Base-by-base conservation (phyloP, 2,329 filamentous ascomycete species). In the Diaporthe ampelina region DNA sequence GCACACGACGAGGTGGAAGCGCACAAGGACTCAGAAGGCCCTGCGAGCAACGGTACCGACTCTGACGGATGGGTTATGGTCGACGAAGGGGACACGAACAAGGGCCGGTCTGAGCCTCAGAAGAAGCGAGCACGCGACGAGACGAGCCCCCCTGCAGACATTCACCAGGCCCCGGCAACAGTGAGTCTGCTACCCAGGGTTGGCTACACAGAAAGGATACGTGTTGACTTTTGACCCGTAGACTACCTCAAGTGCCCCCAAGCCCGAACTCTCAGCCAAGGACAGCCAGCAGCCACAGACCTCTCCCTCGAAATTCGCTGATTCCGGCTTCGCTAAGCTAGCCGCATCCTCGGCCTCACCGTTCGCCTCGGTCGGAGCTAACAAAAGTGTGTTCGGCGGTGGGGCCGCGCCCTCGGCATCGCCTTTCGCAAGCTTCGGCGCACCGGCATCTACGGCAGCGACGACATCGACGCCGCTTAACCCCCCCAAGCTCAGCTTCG, bases 241-340 rank as follows among this genome's bases (percentile, higher is more conserved):
- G 78, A 73, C 73, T 40, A 76, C 76, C 26, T 52, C 78, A 45
- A 78, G 77, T 73, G 74, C 78, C 24, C 80, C 37, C 45, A 80
- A 61, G 76, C 77, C 58, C 13, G 76, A 77, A 35, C 73, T 78
- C 65, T 75, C 76, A 74, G 75, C 75, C 72, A 80, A 77, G 79
- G 81, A 82, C 67, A 81, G 81, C 67, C 82, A 79, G 58, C 76
- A 75, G 40, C 75, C 77, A 48, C 80, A 81, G 69, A 88, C 90
- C 24, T 91, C 92, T 9, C 76, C 86, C 17, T 89, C 89, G 13
- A 90, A 92, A 8, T 95, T 95, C 81, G 90, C 91, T 29, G 87
- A 87, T 63, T 95, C 93, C 4, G 90, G 89, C 24, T 91, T 95
- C 79, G 90, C 92, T 70, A 91, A 92, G 70, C 89, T 94, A 72